Evolutionary conservation across 306 rosid genomes (phyloP), one percentile per base, ranked within the genome.

Genomic region (Trifolium pratense): DNA sequence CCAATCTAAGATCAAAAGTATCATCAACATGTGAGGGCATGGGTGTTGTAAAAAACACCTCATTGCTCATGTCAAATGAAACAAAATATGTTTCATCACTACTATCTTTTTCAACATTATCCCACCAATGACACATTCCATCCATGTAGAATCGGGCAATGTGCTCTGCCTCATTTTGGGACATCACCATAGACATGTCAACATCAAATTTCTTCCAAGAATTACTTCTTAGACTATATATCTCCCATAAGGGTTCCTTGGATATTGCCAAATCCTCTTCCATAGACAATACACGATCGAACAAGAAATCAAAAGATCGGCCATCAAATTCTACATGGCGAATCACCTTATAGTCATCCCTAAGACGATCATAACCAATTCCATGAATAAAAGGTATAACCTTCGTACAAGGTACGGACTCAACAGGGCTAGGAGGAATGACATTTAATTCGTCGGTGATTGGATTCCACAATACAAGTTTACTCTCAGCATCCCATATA

Each of bases 161-260:
- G 14, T 11, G n/a, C 0, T 43, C n/a, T 13, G 1, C 1, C 1
- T 3, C 13, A 13, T 13, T 0, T 13, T 16, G 16, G 6, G 0
- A 43, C 16, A 43, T 0, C 51, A 43, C 16, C 51, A 43, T 43
- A 43, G 51, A 14, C 16, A 13, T n/a, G 53, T 48, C 53, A 1
- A 48, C 10, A 49, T 49, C 55, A 49, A 49, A 3, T 49, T 49
- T 49, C 55, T n/a, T 49, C 55, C 55, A 49, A n/a, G 55, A n/a
- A 9, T n/a, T 49, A 9, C 55, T 49, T 49, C 9, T n/a, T n/a
- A 49, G 55, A 16, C 55, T 49, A 7, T 49, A 49, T 49, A 49
- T 49, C 23, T 49, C 55, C 55, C 20, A 49, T 5, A n/a, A 49
- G 3, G 55, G 55, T 16, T 49, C 55, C 9, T 1, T 2, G 9